Conservation (phyloP, 2,329 filamentous ascomycete species). For the Hysterium pulicare region DNA sequence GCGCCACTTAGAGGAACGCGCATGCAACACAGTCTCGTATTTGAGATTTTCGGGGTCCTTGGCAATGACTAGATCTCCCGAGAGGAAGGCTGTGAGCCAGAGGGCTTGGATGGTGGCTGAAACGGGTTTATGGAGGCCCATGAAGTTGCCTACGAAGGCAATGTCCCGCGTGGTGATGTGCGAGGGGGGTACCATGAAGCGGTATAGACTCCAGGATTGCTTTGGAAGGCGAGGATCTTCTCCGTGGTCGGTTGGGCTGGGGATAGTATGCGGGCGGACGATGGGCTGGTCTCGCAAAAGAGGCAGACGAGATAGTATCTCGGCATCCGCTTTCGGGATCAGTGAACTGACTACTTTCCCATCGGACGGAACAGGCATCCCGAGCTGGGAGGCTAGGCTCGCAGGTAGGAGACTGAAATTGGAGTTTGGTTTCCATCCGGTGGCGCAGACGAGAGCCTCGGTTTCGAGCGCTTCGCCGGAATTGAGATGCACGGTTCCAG, state of each 20-base stretch:
- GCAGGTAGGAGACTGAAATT: constrained; percentile 48
- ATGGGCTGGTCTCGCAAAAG: constrained; percentile 50
- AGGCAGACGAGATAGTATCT: constrained; percentile 53
- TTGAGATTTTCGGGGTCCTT: not conserved
- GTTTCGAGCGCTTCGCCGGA: too few species aligned
- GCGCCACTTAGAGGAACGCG: not conserved
- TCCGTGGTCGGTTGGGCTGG: constrained; percentile 18
- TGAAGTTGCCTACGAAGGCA: not conserved
- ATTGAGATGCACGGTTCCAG: constrained; percentile 47
- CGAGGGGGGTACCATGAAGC: not conserved
- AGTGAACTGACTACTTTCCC: too few species aligned
- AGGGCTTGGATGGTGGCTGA: not conserved
- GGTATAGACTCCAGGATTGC: too few species aligned
- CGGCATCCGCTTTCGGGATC: constrained; percentile 40
- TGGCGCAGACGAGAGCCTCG: constrained; percentile 54
- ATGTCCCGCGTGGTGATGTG: not conserved
- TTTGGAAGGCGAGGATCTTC: constrained; percentile 15
- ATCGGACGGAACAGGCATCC: constrained; percentile 1
- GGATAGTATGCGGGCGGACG: constrained; percentile 15
- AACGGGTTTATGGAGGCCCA: not conserved
- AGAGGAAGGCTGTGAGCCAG: not conserved
- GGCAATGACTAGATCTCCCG: not conserved
- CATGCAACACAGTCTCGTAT: not conserved
- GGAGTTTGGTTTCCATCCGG: constrained; percentile 55
- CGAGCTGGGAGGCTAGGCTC: constrained; percentile 1